Conservation (phyloP, 2,329 filamentous ascomycete species). For the Neurospora crassa region DNA sequence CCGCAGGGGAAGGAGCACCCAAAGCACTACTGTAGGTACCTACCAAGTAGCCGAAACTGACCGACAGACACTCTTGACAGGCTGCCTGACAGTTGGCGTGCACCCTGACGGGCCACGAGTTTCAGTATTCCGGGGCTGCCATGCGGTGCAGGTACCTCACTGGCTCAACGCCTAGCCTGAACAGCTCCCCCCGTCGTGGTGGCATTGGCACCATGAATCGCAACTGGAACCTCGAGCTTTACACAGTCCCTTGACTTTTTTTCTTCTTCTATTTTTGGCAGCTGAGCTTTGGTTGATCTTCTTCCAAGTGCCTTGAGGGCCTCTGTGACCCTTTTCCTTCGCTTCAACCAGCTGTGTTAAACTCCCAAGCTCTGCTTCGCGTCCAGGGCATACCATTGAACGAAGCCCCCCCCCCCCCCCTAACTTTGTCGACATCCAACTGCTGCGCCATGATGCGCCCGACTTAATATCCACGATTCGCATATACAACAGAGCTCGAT, state of each 20-base stretch:
- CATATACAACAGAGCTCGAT: neutral
- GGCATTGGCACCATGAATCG: neutral
- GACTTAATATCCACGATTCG: neutral
- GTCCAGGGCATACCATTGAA: neutral
- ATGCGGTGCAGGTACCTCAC: neutral
- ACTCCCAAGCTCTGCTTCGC: too few species aligned
- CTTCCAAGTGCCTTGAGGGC: neutral
- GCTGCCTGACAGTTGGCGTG: neutral
- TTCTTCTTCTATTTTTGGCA: neutral
- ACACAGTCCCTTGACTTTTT: neutral
- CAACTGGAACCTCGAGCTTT: neutral
- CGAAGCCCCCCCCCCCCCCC: neutral
- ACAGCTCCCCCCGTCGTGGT: neutral
- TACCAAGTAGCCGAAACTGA: neutral
- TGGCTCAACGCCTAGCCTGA: neutral
- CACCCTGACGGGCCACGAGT: neutral
- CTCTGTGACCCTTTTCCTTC: neutral
- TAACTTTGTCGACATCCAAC: conserved; percentile 1
- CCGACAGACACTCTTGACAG: neutral
- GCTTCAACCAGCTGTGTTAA: neutral
- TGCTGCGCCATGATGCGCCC: conserved; percentile 10
- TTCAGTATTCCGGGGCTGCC: neutral
- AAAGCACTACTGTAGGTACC: neutral
- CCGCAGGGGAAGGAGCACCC: neutral
- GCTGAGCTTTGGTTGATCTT: neutral